Conservation (phyloP, 2,329 filamentous ascomycete species). For the Aspergillus fumigatus region DNA sequence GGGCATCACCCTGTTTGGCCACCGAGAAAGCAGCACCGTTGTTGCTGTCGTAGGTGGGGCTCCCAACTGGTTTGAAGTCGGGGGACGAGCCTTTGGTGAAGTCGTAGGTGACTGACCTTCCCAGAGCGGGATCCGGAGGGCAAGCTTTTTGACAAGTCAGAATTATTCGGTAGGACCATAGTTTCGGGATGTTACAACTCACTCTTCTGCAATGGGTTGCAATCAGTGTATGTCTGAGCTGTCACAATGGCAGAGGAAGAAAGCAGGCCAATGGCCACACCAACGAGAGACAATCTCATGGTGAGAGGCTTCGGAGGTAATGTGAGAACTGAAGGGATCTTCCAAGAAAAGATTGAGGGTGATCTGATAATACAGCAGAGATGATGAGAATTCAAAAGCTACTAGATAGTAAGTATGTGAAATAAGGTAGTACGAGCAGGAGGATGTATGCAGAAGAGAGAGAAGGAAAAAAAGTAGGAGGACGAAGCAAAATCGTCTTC, state of each 20-base stretch:
- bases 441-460: not conserved
- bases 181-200: constrained; percentile 13
- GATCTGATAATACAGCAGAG: not conserved
- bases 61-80: constrained; percentile 68
- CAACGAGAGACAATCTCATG: constrained; percentile 29
- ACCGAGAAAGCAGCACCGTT: constrained; percentile 82
- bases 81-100: constrained; percentile 74
- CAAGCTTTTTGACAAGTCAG: constrained; percentile 49
- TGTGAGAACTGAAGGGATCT: constrained; percentile 1
- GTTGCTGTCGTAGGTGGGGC: constrained; percentile 67
- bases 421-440: not conserved
- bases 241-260: constrained; percentile 23
- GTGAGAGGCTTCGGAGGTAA: constrained; percentile 10
- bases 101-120: constrained; percentile 76
- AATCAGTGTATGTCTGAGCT: constrained; percentile 43
- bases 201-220: constrained; percentile 40
- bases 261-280: constrained; percentile 25
- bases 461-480: constrained; percentile 61
- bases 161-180: not conserved
- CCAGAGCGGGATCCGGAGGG: constrained; percentile 72
- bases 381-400: not conserved
- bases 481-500: not conserved
- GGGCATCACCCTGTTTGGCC: constrained; percentile 70
- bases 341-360: not conserved
- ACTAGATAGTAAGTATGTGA: not conserved